phyloP scores from a whole-genome alignment of 1,284 basidiomycete species.

The Spongispora temasekensis region DNA sequence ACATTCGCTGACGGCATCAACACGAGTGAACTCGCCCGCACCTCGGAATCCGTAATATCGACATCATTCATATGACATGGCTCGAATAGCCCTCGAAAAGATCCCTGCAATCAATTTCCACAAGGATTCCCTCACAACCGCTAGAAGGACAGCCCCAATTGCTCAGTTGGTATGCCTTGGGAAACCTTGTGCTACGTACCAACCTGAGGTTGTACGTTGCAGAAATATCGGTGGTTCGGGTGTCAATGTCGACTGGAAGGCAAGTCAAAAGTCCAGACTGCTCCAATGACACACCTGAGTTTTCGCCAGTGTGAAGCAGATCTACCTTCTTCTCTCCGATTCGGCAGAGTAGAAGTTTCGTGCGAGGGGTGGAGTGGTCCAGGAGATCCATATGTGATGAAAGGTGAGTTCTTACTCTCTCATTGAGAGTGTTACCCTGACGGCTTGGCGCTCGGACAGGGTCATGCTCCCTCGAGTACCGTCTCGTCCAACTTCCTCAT shows the following conservation, averaged over 20 bases:
- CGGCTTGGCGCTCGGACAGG: slow-evolving; percentile 43
- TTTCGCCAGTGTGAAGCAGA: slow-evolving; percentile 80
- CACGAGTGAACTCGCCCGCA: neutral
- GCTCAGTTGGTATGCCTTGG: slow-evolving; percentile 84
- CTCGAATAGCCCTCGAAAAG: slow-evolving; percentile 64
- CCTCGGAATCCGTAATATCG: neutral
- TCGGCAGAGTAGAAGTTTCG: slow-evolving; percentile 81
- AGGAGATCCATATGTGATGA: slow-evolving; percentile 81
- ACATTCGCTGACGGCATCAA: slow-evolving; percentile 13
- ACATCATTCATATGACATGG: slow-evolving; percentile 44
- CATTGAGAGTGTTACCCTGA: neutral
- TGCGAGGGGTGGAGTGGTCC: slow-evolving; percentile 88
- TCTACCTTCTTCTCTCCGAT: slow-evolving; percentile 74
- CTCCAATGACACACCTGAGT: slow-evolving; percentile 15
- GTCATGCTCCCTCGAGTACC: slow-evolving; percentile 82
- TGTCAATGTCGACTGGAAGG: slow-evolving; percentile 84
- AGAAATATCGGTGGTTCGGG: slow-evolving; percentile 75
- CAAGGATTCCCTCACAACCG: slow-evolving; percentile 62
- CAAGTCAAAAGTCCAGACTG: slow-evolving; percentile 32
- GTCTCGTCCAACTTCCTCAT: slow-evolving; percentile 65
- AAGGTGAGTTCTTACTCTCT: slow-evolving; percentile 54
- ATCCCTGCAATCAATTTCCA: slow-evolving; percentile 84
- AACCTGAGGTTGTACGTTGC: slow-evolving; percentile 88
- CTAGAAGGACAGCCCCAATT: slow-evolving; percentile 67
- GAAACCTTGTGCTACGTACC: slow-evolving; percentile 70